Base-by-base conservation (phyloP, 805 yeast species). In the Barnettozyma sp. region DNA sequence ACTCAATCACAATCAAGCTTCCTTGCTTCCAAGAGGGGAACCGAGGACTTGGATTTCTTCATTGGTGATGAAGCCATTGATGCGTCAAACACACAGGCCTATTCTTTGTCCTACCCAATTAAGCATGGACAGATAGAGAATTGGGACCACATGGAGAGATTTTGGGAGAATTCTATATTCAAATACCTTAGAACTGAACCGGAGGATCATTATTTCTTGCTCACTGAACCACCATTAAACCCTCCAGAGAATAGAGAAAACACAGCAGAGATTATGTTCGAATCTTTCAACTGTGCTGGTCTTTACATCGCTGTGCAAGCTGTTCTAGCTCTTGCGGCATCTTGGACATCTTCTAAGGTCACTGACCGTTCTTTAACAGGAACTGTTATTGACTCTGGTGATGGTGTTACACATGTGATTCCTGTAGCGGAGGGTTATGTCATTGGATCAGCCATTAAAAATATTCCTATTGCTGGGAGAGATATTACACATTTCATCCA, bases 241-340 rank as follows among this genome's bases (percentile, higher is more conserved):
- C 97, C 99, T n/a, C 99, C 99, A 6, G 99, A 92, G 66, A 92
- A 92, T 63, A 83, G 99, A 66, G 98, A 92, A 60, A 86, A 85
- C 59, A 87, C 95, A 1, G 99, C 99, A 10, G 99, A 92, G 60
- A 92, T 92, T 56, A 92, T 92, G 94, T 92, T 92, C 65, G 99
- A 92, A 66, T 79, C 95, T 14, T 92, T 92, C 72, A 92, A 92
- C 60, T 92, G 99, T 65, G 97, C 97, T 13, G 99, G 99, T 41
- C 69, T 92, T 43, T 92, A 92, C 63, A 92, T 92, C 55, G 98
- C 98, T 11, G 99, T 92, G 12, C 99, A 92, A 66, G 99, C 99
- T 1, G 99, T 92, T 26, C 70, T 92, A 45, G 99, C 99, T 1
- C 70, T 92, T 49, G 99, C 99, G 6, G 98, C 98, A 1, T 86